phyloP scores from a whole-genome alignment of 352 stramenopile species.

The Globisporangium irregulare region DNA sequence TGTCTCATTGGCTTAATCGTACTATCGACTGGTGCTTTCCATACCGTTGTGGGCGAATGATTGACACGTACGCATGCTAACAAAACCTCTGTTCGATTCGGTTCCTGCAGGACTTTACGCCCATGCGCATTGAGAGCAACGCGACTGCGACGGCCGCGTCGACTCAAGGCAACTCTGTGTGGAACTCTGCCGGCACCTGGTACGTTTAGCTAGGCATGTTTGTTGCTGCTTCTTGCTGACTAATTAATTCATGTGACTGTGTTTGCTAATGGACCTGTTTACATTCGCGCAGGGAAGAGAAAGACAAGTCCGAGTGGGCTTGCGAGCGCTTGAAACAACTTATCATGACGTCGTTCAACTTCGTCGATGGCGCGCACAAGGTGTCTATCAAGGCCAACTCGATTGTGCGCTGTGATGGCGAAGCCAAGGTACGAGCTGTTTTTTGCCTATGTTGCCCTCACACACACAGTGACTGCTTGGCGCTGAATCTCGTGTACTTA shows the following conservation, averaged over 20 bases:
- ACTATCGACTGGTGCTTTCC: background rate
- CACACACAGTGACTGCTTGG: background rate
- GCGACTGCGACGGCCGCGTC: conserved; percentile 15
- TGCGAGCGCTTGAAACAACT: conserved; percentile 66
- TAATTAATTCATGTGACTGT: background rate
- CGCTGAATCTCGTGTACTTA: background rate
- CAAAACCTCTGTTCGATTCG: background rate
- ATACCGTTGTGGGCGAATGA: background rate
- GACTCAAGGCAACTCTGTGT: conserved; percentile 56
- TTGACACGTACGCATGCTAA: background rate
- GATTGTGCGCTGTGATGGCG: conserved; percentile 69
- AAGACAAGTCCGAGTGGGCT: conserved; percentile 81
- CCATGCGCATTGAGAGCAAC: conserved; percentile 55
- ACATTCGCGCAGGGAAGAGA: conserved; percentile 56
- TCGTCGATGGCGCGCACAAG: conserved; percentile 43
- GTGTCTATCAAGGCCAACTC: conserved; percentile 58
- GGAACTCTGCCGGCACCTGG: conserved; percentile 82
- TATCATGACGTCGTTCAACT: conserved; percentile 57
- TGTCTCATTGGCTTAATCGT: background rate
- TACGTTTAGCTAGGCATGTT: conserved; percentile 20
- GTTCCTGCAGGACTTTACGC: conserved; percentile 68
- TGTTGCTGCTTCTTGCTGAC: background rate
- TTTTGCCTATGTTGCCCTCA: background rate
- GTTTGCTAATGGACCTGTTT: background rate
- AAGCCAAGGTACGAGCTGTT: conserved; percentile 59